Evolutionary conservation across 768 basidiomycete genomes (phyloP), one percentile per base, ranked within the genome.

Genomic region (Agrocybe chaxingu): DNA sequence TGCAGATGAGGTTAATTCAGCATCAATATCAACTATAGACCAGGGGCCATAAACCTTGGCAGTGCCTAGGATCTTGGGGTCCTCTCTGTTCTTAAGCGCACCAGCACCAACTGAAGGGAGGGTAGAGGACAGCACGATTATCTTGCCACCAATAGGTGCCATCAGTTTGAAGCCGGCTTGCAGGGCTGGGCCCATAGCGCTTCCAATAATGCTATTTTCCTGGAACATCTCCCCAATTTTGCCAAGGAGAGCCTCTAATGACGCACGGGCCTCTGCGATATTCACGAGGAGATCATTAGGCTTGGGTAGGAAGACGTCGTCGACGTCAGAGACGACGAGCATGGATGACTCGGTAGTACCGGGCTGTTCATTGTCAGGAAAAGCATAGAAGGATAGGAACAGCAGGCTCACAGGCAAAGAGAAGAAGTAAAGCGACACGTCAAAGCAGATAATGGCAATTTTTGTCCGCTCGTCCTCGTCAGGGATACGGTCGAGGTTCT

Each of bases 241-340:
- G 12, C 85, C 81, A 1, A 99, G 79, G 18, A 99, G 79, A 11
- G 77, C 70, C 65, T 98, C 96, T 41, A 98, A 70, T 2, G 87
- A 83, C 0, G 82, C 72, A 37, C 89, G 83, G 8, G 87, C 79
- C 70, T 98, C 97, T 9, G 83, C 79, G 53, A 98, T 74, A 74
- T 98, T 98, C 62, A 98, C 89, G 32, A 98, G 84, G n/a, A 98
- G 77, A 65, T 98, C 96, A 42, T 82, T 90, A 3, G 97, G 97
- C 69, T 96, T 95, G 3, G 97, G 97, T 19, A 99, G 74, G 79
- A 98, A 99, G 47, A 98, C 92, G 58, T 99, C 97, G 33, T 98
- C 93, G 36, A 94, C 82, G 65, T 99, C 97, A 1, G 93, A 92
- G 7, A 99, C 93, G 40, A 99, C 97, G 32, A 99, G 83, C 95